A percentile compares a stretch with the other conserved stretches of the same genome.
phyloP scores from a whole-genome alignment of 2,329 filamentous ascomycete genomes.

The Fusarium illudens region DNA sequence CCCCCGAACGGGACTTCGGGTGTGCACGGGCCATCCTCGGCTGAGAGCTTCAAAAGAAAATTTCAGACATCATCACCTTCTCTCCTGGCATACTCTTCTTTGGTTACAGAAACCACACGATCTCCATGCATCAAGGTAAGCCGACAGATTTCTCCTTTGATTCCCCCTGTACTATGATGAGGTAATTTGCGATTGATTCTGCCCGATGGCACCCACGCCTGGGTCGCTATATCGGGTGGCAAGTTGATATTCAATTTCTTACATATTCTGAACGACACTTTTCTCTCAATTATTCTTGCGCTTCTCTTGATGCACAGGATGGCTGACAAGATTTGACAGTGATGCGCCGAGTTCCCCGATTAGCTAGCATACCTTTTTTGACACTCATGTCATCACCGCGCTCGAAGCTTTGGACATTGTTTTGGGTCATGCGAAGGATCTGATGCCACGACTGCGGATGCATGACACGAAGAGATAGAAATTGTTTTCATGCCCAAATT shows the following conservation, averaged over 20 bases:
- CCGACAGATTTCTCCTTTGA: neutral
- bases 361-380: neutral
- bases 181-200: slow-evolving; percentile 99
- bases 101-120: slow-evolving; percentile 32
- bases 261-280: slow-evolving; percentile 87
- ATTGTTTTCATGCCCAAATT: neutral
- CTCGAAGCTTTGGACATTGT: neutral
- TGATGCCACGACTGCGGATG: neutral
- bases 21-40: slow-evolving; percentile 32
- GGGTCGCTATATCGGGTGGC: slow-evolving; percentile 81
- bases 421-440: neutral
- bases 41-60: slow-evolving; percentile 43
- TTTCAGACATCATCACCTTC: slow-evolving; percentile 12
- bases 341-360: neutral
- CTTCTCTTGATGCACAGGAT: slow-evolving; percentile 25
- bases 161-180: slow-evolving; percentile 71
- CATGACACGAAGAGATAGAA: neutral
- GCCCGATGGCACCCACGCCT: slow-evolving; percentile 86
- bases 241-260: slow-evolving; percentile 94
- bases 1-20: neutral
- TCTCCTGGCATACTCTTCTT: slow-evolving; percentile 6
- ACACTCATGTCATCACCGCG: neutral
- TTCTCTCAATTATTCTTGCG: slow-evolving; percentile 37
- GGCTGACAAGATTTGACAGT: slow-evolving; percentile 39
- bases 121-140: slow-evolving; percentile 44